phyloP scores from a whole-genome alignment of 306 rosid species.

The Glycine soja region DNA sequence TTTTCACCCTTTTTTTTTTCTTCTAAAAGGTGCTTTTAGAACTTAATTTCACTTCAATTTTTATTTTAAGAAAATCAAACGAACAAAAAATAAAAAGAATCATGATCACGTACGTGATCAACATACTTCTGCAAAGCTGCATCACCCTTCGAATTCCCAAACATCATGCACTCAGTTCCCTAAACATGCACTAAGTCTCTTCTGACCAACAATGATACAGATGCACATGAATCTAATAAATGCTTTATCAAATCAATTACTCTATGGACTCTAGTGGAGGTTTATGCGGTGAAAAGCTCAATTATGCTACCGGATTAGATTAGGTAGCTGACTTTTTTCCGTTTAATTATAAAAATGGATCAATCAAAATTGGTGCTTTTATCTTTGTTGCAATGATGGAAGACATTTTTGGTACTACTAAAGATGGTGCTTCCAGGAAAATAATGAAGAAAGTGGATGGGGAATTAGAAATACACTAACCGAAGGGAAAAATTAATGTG shows the following conservation, averaged over 20 bases:
- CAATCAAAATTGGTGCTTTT: constrained; percentile 33
- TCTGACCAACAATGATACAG: background rate
- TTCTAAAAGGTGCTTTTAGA: too few relatives aligned
- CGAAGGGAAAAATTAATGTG: background rate
- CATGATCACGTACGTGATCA: too few relatives aligned
- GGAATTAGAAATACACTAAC: constrained; percentile 33
- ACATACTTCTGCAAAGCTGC: too few relatives aligned
- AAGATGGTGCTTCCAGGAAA: constrained; percentile 34
- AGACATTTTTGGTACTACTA: constrained; percentile 37
- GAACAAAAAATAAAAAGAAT: too few relatives aligned
- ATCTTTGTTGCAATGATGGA: constrained; percentile 46
- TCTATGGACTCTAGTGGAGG: constrained; percentile 38
- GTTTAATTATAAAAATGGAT: constrained; percentile 25
- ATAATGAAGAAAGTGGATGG: constrained; percentile 42
- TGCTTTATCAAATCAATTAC: constrained; percentile 37
- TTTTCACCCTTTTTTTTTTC: too few relatives aligned
- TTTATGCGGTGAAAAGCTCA: constrained; percentile 48
- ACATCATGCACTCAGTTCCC: background rate
- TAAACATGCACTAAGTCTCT: background rate
- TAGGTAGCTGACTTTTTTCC: constrained; percentile 40
- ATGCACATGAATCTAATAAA: background rate
- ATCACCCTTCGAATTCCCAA: background rate
- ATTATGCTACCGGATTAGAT: constrained; percentile 31
- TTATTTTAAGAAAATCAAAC: too few relatives aligned
- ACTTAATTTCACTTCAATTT: too few relatives aligned